Evolutionary conservation across 495 filamentous ascomycete genomes (phyloP), one percentile per base, ranked within the genome.

Genomic region (Lepraria neglecta): DNA sequence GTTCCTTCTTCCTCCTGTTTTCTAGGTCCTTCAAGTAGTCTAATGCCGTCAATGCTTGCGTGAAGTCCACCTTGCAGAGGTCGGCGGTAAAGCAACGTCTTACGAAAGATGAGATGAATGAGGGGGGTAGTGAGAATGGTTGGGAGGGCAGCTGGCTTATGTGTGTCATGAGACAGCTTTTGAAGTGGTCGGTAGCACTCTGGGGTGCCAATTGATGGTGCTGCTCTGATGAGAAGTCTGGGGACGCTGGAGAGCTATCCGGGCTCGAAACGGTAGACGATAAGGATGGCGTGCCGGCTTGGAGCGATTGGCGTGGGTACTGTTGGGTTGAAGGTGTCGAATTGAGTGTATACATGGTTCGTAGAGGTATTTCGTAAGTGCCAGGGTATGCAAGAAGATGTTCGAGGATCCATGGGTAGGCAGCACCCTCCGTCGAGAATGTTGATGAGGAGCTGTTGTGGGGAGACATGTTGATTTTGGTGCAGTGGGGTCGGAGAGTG

Each of bases 301-400:
- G 71, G 63, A 68, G 60, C 15, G 67, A 58, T 48, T 64, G 76
- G 51, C 56, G 72, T 53, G 62, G 75, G 24, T 68, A 60, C 53
- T 75, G 72, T 71, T 79, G 68, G 59, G 75, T 71, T 54, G 73
- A 71, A 6, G 82, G 77, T 45, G 81, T 76, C 62, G 80, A 85
- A 67, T 90, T 90, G 70, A 90, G 76, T 15, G 78, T 80, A 70
- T 90, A 90, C 78, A 89, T 88, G 60, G 83, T 87, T 56, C 86
- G 82, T 24, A 90, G 76, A 17, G 87, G 87, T 45, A 90, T 84
- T 66, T 89, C 87, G 67, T 88, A 88, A 38, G 77, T 78, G 60
- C 76, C 78, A 10, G 85, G 83, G 69, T 88, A 84, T 40, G 85
- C 79, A 47, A 86, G 72, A 59, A 85, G 76, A 68, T 90, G 87